Evolutionary conservation across 2,329 filamentous ascomycete species (phyloP), one percentile per base, ranked within the genome.

Genomic region (Tetracladium maxilliforme): DNA sequence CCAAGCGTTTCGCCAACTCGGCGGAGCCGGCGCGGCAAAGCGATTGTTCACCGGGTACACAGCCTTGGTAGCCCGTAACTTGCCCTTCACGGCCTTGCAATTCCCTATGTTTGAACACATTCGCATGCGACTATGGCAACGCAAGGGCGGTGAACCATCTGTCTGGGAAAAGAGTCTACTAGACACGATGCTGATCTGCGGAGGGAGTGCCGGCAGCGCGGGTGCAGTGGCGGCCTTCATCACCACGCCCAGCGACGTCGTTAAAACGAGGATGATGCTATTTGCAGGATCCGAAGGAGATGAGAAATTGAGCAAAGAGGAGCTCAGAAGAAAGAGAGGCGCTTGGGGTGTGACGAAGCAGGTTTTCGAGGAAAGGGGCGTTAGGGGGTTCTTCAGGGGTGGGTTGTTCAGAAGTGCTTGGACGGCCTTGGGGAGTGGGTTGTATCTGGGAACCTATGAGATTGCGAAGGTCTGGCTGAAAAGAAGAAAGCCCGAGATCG

Each of bases 231-330:
- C 83, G 0, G 79, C 84, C 1, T 64, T 80, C 7, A 47, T 90
- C n/a, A 93, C 84, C 2, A 92, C 84, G 25, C 86, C 86, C 0
- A 70, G 84, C 28, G 86, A 93, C 48, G 82, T 92, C 7, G 67
- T 93, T 14, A 92, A 93, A 57, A 92, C 84, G 34, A 57, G 81
- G 24, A 78, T 92, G 51, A 93, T 92, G 84, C 57, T 93, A 14
- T 61, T 64, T 16, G 71, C 71, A 2, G 13, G 33, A 44, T 35
- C 11, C 15, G 38, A 33, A 28, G 28, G 45, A 29, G 31, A 38
- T 26, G 31, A 41, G 21, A 37, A 42, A 13, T 43, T 37, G 23
- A 38, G 42, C 6, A 43, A 44, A 34, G 48, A 41, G 25, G 42
- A 44, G 26, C 40, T 40, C 5, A 42, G 37, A 6, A 47, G 39